Conservation (phyloP, 2,329 filamentous ascomycete species). For the Pseudogymnoascus verrucosus region DNA sequence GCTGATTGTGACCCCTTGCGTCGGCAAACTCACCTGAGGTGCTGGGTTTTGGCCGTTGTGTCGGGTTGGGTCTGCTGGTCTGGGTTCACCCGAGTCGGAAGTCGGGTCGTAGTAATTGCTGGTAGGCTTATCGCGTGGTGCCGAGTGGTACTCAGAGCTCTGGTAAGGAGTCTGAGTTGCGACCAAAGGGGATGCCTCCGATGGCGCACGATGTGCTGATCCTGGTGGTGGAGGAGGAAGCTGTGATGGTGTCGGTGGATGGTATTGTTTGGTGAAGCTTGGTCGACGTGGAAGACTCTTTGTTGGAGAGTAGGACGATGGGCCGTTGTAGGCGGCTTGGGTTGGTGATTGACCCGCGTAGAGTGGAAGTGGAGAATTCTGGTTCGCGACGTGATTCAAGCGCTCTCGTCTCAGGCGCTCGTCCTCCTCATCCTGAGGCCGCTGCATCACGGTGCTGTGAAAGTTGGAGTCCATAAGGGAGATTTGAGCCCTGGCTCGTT, state of each 20-base stretch:
- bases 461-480: conserved; percentile 23
- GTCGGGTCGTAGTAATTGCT: conserved; percentile 39
- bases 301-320: conserved; percentile 21
- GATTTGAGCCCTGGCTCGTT: conserved; percentile 7
- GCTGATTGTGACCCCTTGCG: conserved; percentile 3
- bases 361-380: conserved; percentile 20
- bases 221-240: conserved; percentile 19
- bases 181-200: conserved; percentile 22
- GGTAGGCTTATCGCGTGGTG: conserved; percentile 32
- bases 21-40: conserved; percentile 23
- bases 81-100: conserved; percentile 35
- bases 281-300: conserved; percentile 23
- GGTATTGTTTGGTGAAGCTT: conserved; percentile 26
- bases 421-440: conserved; percentile 18
- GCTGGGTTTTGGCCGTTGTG: conserved; percentile 22
- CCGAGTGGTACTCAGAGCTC: conserved; percentile 28
- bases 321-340: conserved; percentile 21
- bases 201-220: conserved; percentile 22
- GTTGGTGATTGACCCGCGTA: conserved; percentile 20
- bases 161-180: conserved; percentile 21
- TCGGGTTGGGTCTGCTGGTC: conserved; percentile 28
- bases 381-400: conserved; percentile 23
- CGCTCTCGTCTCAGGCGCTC: conserved; percentile 21
- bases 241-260: conserved; percentile 20
- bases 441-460: conserved; percentile 27